Conservation (phyloP, 2,329 filamentous ascomycete species). For the Neurospora sp. region DNA sequence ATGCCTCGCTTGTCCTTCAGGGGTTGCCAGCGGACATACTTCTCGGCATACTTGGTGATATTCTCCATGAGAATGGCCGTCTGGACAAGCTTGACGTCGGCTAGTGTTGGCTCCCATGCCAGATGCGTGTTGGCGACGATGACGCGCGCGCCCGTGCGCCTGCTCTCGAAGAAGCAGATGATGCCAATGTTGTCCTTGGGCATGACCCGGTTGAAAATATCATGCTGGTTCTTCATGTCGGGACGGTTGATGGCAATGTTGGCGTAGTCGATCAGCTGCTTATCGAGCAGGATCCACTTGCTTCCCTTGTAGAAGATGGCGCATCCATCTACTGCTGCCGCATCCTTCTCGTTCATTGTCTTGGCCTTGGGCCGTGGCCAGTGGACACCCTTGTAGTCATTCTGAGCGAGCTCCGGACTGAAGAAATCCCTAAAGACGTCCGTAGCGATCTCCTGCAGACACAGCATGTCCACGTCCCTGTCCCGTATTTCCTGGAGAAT, state of each 20-base stretch:
- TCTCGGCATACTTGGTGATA: slow-evolving; percentile 75
- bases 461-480: slow-evolving; percentile 79
- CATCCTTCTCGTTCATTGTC: slow-evolving; percentile 85
- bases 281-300: slow-evolving; percentile 90
- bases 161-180: slow-evolving; percentile 85
- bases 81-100: slow-evolving; percentile 94
- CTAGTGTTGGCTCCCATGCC: slow-evolving; percentile 84
- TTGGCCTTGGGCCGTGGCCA: slow-evolving; percentile 83
- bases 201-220: slow-evolving; percentile 98
- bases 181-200: slow-evolving; percentile 95
- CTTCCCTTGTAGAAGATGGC: slow-evolving; percentile 93
- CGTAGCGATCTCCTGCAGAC: slow-evolving; percentile 85
- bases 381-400: slow-evolving; percentile 89
- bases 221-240: slow-evolving; percentile 94
- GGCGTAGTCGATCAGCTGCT: slow-evolving; percentile 86
- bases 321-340: slow-evolving; percentile 86
- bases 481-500: slow-evolving; percentile 75
- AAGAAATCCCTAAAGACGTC: slow-evolving; percentile 90
- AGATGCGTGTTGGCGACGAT: slow-evolving; percentile 92
- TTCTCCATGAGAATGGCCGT: slow-evolving; percentile 92
- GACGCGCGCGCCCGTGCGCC: slow-evolving; percentile 76
- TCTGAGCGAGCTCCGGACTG: slow-evolving; percentile 71
- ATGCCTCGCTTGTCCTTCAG: slow-evolving; percentile 69
- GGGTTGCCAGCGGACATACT: slow-evolving; percentile 69
- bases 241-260: slow-evolving; percentile 87